phyloP scores from a whole-genome alignment of 2,329 filamentous ascomycete species.

The Xylaria sp. region DNA sequence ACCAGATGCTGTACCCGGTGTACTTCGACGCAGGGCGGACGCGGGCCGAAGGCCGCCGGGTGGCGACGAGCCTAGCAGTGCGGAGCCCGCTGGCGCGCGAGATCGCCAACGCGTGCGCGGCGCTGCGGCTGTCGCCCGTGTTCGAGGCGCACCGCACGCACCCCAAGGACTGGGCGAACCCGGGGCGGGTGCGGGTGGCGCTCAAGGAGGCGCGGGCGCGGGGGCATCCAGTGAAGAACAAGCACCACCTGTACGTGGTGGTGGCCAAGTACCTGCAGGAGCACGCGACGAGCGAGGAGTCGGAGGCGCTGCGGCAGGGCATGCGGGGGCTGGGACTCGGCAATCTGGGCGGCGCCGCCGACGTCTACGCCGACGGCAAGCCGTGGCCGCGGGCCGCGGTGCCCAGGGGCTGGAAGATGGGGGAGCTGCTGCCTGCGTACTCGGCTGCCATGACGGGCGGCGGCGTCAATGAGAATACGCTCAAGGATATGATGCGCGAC shows the following conservation, averaged over 20 bases:
- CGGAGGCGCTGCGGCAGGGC: conserved; percentile 69
- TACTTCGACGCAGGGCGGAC: conserved; percentile 87
- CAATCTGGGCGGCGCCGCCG: conserved; percentile 74
- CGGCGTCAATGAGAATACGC: conserved; percentile 91
- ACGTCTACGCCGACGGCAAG: conserved; percentile 70
- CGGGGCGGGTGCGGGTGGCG: conserved; percentile 84
- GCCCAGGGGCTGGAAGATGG: conserved; percentile 92
- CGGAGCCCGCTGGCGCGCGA: conserved; percentile 87
- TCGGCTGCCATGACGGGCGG: conserved; percentile 91
- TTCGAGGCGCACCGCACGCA: conserved; percentile 93
- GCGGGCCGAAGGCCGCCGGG: conserved; percentile 83
- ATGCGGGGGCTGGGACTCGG: conserved; percentile 52
- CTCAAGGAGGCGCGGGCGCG: conserved; percentile 61
- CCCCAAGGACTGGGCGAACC: conserved; percentile 98
- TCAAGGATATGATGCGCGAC: conserved; percentile 97
- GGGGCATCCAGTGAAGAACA: conserved; percentile 68
- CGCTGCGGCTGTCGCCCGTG: conserved; percentile 75
- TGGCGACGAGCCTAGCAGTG: conserved; percentile 77
- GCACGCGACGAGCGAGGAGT: conserved; percentile 79
- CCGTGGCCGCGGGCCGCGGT: conserved; percentile 77
- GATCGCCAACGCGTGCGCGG: conserved; percentile 85
- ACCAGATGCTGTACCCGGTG: conserved; percentile 90
- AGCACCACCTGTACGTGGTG: conserved; percentile 88
- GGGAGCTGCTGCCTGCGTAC: conserved; percentile 83
- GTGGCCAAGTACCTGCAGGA: conserved; percentile 79